Evolutionary conservation across 75 land plant genomes (phyloP), one percentile per base, ranked within the genome.

Genomic region (Picea glauca): DNA sequence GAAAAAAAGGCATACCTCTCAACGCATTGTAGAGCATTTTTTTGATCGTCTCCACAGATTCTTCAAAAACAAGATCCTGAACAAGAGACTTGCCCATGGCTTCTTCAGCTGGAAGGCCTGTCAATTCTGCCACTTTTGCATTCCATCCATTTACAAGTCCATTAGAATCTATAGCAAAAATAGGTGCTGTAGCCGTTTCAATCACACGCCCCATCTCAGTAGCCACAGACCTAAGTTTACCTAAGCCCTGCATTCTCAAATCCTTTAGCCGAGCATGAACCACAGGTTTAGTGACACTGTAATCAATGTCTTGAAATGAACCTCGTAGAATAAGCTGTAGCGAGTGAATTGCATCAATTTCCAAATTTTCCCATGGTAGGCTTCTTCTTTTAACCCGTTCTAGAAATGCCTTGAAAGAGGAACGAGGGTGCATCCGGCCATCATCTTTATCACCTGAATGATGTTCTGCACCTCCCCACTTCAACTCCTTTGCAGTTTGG

Each of bases 341-440:
- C 3, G 98, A 98, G 67, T 98, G 98, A 50, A 98, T 98, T 5
- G 99, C 99, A 84, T 98, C 98, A 98, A 98, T 95, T 75, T 98
- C 99, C 20, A 94, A 87, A 82, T 91, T 94, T 67, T 98, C 99
- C 99, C 99, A 98, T 9, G 96, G 98, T 78, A 90, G 78, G 79
- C 99, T 98, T 72, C 94, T 85, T 73, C 90, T 85, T 83, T 98
- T 95, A 20, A 95, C 96, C 62, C 93, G 96, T 77, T 98, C 99
- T 46, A 95, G 61, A 76, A 98, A 98, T 46, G 96, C 99, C 76
- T 95, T 91, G 82, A 98, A 98, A 5, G 99, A 98, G 3, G 96
- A 93, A 9, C 98, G 87, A 0, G 99, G 99, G 74, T 91, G 92
- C 98, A 98, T 98, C 73, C 90, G 89, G 14, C 96, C 96, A 87